These are phyloP conservation scores for Gaultheria prostrata DNA, from an alignment of 148 eudicot species.

Conservation along the genomic window DNA sequence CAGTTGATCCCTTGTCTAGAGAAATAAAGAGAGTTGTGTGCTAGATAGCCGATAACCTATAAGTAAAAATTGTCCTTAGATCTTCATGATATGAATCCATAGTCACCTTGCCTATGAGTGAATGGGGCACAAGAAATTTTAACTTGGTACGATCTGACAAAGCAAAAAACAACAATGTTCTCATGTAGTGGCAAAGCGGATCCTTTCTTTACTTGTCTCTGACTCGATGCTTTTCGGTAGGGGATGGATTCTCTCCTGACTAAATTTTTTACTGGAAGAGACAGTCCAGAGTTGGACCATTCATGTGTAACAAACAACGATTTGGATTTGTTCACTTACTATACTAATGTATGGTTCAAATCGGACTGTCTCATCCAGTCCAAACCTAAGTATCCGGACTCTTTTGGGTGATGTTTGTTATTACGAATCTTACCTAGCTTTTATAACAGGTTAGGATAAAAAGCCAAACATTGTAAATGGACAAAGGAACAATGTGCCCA, in stretches of 20 bases:
- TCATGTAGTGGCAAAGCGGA: neutral
- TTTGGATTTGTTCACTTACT: too few relatives aligned
- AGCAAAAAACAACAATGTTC: neutral
- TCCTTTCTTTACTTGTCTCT: too few relatives aligned
- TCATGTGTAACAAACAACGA: too few relatives aligned
- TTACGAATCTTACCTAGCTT: neutral
- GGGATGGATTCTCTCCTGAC: too few relatives aligned
- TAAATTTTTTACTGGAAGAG: too few relatives aligned
- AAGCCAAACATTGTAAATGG: neutral
- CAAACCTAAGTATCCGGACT: too few relatives aligned
- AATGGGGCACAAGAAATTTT: neutral
- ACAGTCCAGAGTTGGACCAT: too few relatives aligned
- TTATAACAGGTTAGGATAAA: too few relatives aligned
- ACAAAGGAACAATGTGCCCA: slow-evolving; percentile 15
- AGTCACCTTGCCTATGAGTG: neutral
- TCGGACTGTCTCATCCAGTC: too few relatives aligned
- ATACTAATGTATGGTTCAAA: too few relatives aligned
- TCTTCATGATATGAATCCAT: neutral
- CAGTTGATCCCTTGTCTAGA: neutral
- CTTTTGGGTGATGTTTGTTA: too few relatives aligned
- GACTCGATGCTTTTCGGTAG: too few relatives aligned
- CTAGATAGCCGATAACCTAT: neutral
- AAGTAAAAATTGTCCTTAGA: neutral
- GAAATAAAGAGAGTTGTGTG: neutral
- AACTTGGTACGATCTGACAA: neutral